Conservation (phyloP, 2,329 filamentous ascomycete species). For the Metarhizium rileyi region DNA sequence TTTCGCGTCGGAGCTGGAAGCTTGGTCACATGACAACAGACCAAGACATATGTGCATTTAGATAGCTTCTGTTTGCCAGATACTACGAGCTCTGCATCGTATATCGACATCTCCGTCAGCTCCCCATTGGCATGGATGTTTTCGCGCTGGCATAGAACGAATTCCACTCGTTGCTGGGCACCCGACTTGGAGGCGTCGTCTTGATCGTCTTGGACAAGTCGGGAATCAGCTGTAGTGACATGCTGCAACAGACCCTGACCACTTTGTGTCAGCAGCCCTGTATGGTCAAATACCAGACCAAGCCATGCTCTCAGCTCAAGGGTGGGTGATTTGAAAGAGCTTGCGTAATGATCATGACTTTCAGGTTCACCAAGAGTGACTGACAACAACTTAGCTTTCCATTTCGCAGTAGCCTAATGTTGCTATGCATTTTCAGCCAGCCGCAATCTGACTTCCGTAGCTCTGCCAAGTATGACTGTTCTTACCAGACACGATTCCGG, state of each 20-base stretch:
- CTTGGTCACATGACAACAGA: neutral
- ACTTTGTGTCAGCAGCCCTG: neutral
- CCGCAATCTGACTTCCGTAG: too few relatives aligned
- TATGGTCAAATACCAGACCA: neutral
- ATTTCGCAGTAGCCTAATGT: too few relatives aligned
- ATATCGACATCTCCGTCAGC: constrained; percentile 40
- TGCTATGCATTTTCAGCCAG: too few relatives aligned
- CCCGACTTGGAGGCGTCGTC: constrained; percentile 45
- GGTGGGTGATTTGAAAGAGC: too few relatives aligned
- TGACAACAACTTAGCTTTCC: too few relatives aligned
- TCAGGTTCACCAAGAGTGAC: too few relatives aligned
- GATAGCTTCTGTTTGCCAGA: constrained; percentile 23
- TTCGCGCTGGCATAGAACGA: constrained; percentile 47
- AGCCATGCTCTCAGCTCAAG: neutral
- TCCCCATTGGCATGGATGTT: constrained; percentile 40
- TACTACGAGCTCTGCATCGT: constrained; percentile 20
- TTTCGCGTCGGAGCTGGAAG: neutral
- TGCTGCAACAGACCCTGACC: constrained; percentile 10
- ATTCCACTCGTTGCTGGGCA: constrained; percentile 44
- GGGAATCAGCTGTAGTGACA: constrained; percentile 54
- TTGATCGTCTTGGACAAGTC: constrained; percentile 41
- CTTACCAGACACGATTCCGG: too few relatives aligned
- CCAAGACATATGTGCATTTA: neutral
- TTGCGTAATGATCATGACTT: too few relatives aligned
- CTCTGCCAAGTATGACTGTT: too few relatives aligned